A percentile compares a stretch with the other conserved stretches of the same genome.
Evolutionary conservation across 768 basidiomycete genomes (phyloP).

Genomic region (Leccinum rimulosum): DNA sequence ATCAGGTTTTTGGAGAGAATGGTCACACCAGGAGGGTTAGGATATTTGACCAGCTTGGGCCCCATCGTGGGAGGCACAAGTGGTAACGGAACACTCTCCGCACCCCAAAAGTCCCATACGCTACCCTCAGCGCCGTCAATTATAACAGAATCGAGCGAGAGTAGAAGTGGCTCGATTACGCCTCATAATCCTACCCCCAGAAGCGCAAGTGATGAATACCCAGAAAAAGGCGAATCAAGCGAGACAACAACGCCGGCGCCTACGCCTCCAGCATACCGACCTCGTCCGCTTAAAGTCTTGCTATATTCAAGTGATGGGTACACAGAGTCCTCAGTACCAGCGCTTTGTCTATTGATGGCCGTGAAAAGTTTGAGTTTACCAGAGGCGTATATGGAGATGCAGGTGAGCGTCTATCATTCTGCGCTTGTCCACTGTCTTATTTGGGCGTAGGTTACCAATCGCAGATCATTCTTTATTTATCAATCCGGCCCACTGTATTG

Average conservation of each 20-base stretch:
- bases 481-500: slow-evolving; percentile 32
- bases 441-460: slow-evolving; percentile 49
- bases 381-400: slow-evolving; percentile 90
- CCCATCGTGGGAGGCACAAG: neutral
- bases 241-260: slow-evolving; percentile 5
- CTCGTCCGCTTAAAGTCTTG: slow-evolving; percentile 69
- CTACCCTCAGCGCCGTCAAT: slow-evolving; percentile 17
- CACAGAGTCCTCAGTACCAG: slow-evolving; percentile 89
- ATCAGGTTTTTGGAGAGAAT: slow-evolving; percentile 68
- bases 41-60: slow-evolving; percentile 13
- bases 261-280: slow-evolving; percentile 34
- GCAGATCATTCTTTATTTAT: slow-evolving; percentile 91
- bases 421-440: slow-evolving; percentile 1
- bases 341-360: slow-evolving; percentile 84
- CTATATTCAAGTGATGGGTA: slow-evolving; percentile 86
- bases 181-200: slow-evolving; percentile 7
- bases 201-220: slow-evolving; percentile 18
- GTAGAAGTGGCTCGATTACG: slow-evolving; percentile 20
- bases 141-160: slow-evolving; percentile 16
- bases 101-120: slow-evolving; percentile 9
- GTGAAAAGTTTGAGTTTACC: slow-evolving; percentile 64
- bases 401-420: slow-evolving; percentile 34
- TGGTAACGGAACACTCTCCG: slow-evolving; percentile 7
- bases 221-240: slow-evolving; percentile 15
- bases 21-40: slow-evolving; percentile 43